phyloP scores from a whole-genome alignment of 176 grass and related monocot species.

The Cymbopogon citratus region DNA sequence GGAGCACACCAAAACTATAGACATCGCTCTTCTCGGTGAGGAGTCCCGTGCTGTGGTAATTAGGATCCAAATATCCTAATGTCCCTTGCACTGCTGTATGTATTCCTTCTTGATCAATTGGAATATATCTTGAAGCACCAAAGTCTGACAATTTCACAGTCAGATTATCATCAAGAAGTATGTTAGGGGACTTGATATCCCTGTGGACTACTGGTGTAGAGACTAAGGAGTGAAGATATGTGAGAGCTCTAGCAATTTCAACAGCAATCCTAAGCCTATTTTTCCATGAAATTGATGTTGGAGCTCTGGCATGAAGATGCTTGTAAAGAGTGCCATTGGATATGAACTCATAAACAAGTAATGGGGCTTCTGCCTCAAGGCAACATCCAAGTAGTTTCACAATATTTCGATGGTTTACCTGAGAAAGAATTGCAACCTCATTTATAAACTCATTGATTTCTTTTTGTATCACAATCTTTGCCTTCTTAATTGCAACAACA shows the following conservation, averaged over 20 bases:
- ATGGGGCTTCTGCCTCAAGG: background rate
- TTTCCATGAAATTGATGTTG: slow-evolving; percentile 20
- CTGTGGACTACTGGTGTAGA: slow-evolving; percentile 14
- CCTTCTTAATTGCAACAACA: background rate
- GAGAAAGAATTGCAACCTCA: slow-evolving; percentile 6
- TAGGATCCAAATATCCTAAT: slow-evolving; percentile 39
- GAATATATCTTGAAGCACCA: slow-evolving; percentile 40
- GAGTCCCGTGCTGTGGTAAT: slow-evolving; percentile 21
- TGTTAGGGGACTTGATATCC: slow-evolving; percentile 39
- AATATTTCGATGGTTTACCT: slow-evolving; percentile 15
- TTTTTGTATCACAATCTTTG: background rate
- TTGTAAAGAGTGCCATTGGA: slow-evolving; percentile 30
- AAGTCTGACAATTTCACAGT: slow-evolving; percentile 40
- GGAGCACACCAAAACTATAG: slow-evolving; percentile 43
- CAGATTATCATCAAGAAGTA: slow-evolving; percentile 39
- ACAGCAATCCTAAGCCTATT: slow-evolving; percentile 30
- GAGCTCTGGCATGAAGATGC: background rate
- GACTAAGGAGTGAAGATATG: slow-evolving; percentile 35
- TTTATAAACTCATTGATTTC: background rate
- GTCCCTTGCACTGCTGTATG: slow-evolving; percentile 29
- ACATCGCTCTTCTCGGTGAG: slow-evolving; percentile 45
- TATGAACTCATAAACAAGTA: background rate
- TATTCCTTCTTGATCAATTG: slow-evolving; percentile 19
- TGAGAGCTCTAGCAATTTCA: slow-evolving; percentile 27
- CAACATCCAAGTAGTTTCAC: background rate